Conservation (phyloP, 805 yeast genomes). For the Cyberlindnera saturnus region DNA sequence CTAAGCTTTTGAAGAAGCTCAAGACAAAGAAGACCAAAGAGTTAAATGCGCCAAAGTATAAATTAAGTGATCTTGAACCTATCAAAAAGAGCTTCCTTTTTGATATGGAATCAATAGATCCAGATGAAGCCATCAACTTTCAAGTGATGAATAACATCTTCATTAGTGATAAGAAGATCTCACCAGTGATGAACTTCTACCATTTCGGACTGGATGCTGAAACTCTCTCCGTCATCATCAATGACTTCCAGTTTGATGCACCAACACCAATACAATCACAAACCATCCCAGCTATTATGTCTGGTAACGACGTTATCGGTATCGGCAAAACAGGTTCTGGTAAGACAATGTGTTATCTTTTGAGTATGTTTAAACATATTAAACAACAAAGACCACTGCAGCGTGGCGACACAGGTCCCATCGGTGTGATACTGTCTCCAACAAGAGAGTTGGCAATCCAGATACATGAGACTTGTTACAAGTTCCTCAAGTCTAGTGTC, state of each 20-base stretch:
- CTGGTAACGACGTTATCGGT: constrained; percentile 86
- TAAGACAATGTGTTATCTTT: constrained; percentile 79
- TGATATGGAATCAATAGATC: constrained; percentile 41
- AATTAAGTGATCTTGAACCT: constrained; percentile 37
- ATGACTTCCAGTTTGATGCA: constrained; percentile 41
- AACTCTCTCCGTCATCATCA: constrained; percentile 45
- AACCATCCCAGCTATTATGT: constrained; percentile 85
- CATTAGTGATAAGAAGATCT: constrained; percentile 23
- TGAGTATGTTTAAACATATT: constrained; percentile 83
- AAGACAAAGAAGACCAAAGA: constrained; percentile 44
- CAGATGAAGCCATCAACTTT: constrained; percentile 58
- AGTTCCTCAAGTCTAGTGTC: constrained; percentile 46
- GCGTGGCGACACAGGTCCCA: constrained; percentile 58
- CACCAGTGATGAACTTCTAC: constrained; percentile 72
- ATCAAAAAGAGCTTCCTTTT: constrained; percentile 57
- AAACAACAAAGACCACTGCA: constrained; percentile 57
- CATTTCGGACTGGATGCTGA: constrained; percentile 71
- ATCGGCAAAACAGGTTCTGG: constrained; percentile 97
- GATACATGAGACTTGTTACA: constrained; percentile 58
- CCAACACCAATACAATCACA: constrained; percentile 92
- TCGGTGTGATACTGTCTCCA: constrained; percentile 79
- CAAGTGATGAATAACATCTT: constrained; percentile 48
- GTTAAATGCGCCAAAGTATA: constrained; percentile 36
- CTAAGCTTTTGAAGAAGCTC: constrained; percentile 27
- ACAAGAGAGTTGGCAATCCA: constrained; percentile 91